Base-by-base conservation (phyloP, 176 grass and related monocot genomes). In the Lolium multiflorum region DNA sequence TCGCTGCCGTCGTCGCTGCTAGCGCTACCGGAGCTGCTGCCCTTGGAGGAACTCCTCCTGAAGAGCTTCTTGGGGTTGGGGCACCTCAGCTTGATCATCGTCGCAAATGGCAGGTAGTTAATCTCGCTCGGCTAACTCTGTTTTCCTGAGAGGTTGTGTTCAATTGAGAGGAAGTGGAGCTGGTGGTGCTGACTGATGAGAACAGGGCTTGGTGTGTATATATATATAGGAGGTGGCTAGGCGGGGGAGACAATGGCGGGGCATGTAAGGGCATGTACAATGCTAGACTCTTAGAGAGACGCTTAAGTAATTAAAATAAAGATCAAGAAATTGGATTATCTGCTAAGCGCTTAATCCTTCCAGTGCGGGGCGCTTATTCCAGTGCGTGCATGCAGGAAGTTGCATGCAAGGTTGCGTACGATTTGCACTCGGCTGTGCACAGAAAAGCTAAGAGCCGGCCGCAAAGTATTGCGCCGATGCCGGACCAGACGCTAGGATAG, bases 51-150 rank as follows among this genome's bases (percentile, higher is more conserved):
- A 65, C 88, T 96, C 81, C 88, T 98, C 90, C 91, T 92, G 92
- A 98, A 98, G 37, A 98, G 84, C 89, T 66, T 98, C 97, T 92
- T 98, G 26, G 97, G 92, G 81, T 94, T 98, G 51, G 96, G 92
- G 89, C 26, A 87, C 83, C 91, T 95, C 49, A 98, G 51, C 88
- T 94, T 98, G 52, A 94, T 89, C 96, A 96, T 94, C 9, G 55
- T 88, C 51, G n/a, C 20, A 51, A 78, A 28, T 22, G 18, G n/a
- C 63, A 12, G 28, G 1, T 52, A 12, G 16, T 5, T 61, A 1
- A 47, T 73, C 60, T 66, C 68, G 1, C 15, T 10, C 11, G n/a
- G 70, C 7, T 25, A 1, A 2, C 21, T 15, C 0, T 5, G 70
- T 0, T 44, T 6, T 43, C 6, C 41, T 7, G 1, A 11, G 20